Conservation (phyloP, 2,329 filamentous ascomycete species). For the Aspergillus sp. region DNA sequence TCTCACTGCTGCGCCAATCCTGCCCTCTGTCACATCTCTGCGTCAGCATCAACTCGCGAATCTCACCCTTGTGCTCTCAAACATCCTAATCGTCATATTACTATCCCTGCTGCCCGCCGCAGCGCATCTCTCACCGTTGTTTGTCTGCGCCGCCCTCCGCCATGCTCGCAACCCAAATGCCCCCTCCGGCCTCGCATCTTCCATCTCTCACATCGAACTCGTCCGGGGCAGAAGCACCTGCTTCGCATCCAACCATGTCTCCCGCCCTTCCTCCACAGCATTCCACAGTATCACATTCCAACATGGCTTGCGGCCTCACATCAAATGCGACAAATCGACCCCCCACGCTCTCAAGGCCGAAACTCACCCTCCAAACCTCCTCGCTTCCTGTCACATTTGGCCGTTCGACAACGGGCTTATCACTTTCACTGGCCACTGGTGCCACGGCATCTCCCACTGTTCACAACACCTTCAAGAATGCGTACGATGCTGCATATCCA, state of each 20-base stretch:
- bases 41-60: background rate
- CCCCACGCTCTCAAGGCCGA: conserved; percentile 48
- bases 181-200: conserved; percentile 20
- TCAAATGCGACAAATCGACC: conserved; percentile 15
- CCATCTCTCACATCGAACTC: conserved; percentile 6
- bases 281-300: conserved; percentile 12
- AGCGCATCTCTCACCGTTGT: background rate
- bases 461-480: conserved; percentile 63
- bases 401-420: conserved; percentile 53
- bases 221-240: conserved; percentile 4
- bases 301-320: conserved; percentile 17
- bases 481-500: conserved; percentile 50
- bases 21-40: background rate
- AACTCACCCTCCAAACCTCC: conserved; percentile 61
- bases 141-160: conserved; percentile 14
- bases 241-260: conserved; percentile 14
- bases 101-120: background rate
- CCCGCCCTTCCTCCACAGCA: conserved; percentile 9
- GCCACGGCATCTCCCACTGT: conserved; percentile 56
- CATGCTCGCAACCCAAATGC: conserved; percentile 26
- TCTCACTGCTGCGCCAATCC: conserved; percentile 2
- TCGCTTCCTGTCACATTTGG: conserved; percentile 52
- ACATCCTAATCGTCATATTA: background rate
- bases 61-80: background rate
- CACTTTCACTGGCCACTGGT: conserved; percentile 52